Percentiles rank a stretch among this genome's conserved stretches.
Evolutionary conservation across 1,284 basidiomycete species (phyloP).

Genomic region (Cryptococcus floricola): DNA sequence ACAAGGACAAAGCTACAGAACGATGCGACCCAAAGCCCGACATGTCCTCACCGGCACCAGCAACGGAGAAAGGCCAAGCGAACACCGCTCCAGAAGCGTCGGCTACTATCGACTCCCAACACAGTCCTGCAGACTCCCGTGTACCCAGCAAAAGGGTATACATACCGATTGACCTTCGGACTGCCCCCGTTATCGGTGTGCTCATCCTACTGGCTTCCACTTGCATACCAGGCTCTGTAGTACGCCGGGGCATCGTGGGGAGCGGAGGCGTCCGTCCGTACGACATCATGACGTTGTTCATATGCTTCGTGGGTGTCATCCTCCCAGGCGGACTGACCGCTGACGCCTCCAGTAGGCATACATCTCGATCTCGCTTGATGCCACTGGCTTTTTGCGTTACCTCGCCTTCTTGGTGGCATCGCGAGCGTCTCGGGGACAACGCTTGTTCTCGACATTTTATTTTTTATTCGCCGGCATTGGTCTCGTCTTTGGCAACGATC

Average conservation of each 20-base stretch:
- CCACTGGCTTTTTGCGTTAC: constrained; percentile 76
- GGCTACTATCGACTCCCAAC: too few species aligned
- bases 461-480: constrained; percentile 73
- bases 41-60: too few species aligned
- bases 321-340: not conserved
- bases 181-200: constrained; percentile 74
- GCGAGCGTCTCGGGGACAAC: constrained; percentile 59
- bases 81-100: too few species aligned
- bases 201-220: constrained; percentile 70
- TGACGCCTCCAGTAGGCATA: constrained; percentile 60
- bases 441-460: constrained; percentile 74
- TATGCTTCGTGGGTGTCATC: constrained; percentile 60
- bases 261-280: constrained; percentile 80
- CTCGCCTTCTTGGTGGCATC: constrained; percentile 84
- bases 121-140: too few species aligned
- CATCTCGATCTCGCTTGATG: constrained; percentile 85
- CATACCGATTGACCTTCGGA: constrained; percentile 63
- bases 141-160: constrained; percentile 20
- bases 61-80: too few species aligned
- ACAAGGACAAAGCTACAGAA: not conserved
- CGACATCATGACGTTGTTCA: constrained; percentile 88
- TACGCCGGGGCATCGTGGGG: constrained; percentile 63
- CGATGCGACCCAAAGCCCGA: not conserved
- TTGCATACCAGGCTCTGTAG: constrained; percentile 62
- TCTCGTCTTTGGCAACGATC: constrained; percentile 83